Evolutionary conservation across 257 asterid genomes (phyloP), one percentile per base, ranked within the genome.

Genomic region (Craterostigma plantagineum): DNA sequence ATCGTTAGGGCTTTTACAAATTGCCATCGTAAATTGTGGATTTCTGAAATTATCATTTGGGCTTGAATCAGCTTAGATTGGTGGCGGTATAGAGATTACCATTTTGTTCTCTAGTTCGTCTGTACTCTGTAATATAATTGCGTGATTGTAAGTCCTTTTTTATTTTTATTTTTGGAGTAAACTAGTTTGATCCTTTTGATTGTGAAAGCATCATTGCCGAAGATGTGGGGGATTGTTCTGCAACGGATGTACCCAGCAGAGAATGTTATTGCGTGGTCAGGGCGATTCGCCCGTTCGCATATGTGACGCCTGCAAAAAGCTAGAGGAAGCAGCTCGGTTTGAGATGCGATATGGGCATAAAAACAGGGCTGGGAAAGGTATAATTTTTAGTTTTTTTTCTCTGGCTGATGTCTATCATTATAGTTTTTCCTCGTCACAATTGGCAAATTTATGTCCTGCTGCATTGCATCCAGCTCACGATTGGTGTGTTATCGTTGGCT

Each of bases 201-300:
- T 54, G 41, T 63, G 67, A 52, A 92, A 90, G 99, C 99, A 83
- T 66, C 99, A 90, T 51, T 83, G 99, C 67, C 91, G 96, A 27
- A 73, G 99, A 67, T 90, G 99, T 70, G 99, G 94, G 57, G 99
- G 95, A 35, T 45, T 90, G 54, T 90, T 90, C 58, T 90, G 96
- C 50, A 70, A 59, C 59, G 69, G 72, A 58, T 90, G 99, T 59
- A 67, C 92, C 48, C 84, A 68, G 63, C 92, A 72, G 53, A 70
- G 99, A 60, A 90, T 90, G 95, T 58, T 69, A 40, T 66, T 90
- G 42, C 96, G 99, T 16, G 94, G 99, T 51, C 99, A 90, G 69
- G 99, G 99, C 42, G 92, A 90, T 59, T 83, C 99, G 16, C 87
- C 94, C 0, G 99, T 90, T 44, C 92, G 96, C 12, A 77, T 90